Percentiles rank a stretch among this genome's conserved stretches.
Conservation (phyloP, 257 asterid genomes). For the Prunella vulgaris region DNA sequence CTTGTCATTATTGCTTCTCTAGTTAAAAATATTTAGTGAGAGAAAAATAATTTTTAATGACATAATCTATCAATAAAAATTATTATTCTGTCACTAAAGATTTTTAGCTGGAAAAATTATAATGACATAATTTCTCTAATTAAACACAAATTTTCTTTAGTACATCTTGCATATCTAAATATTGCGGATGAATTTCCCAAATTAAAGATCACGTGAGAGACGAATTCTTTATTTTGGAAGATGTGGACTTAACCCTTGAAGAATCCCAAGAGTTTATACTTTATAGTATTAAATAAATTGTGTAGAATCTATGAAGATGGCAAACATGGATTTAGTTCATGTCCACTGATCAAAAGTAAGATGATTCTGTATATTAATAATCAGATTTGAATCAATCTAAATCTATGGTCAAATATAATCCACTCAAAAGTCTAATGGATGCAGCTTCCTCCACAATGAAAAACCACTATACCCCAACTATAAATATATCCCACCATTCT, state of each 20-base stretch:
- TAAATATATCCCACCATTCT: conserved; percentile 29
- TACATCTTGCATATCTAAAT: no score
- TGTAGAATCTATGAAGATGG: conserved; percentile 7
- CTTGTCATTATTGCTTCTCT: no score
- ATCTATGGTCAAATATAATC: conserved; percentile 15
- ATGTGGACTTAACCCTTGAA: conserved; percentile 10
- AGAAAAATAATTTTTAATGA: no score
- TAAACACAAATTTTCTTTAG: no score
- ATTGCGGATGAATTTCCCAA: no score
- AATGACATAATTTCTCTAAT: no score
- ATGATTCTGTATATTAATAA: neutral
- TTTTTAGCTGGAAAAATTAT: no score
- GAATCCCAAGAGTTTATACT: conserved; percentile 20
- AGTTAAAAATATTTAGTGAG: no score
- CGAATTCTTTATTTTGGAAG: no score
- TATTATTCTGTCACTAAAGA: no score
- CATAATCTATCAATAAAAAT: no score
- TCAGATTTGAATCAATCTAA: conserved; percentile 7
- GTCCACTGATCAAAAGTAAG: conserved; percentile 15
- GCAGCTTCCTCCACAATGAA: conserved; percentile 21
- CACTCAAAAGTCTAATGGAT: neutral
- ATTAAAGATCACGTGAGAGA: no score
- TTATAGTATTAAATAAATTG: neutral
- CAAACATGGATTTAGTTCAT: conserved; percentile 16
- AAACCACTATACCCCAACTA: conserved; percentile 21